Percentiles rank a stretch among this genome's conserved stretches.
phyloP scores from a whole-genome alignment of 495 filamentous ascomycete species.

The Daldinia bambusicola region DNA sequence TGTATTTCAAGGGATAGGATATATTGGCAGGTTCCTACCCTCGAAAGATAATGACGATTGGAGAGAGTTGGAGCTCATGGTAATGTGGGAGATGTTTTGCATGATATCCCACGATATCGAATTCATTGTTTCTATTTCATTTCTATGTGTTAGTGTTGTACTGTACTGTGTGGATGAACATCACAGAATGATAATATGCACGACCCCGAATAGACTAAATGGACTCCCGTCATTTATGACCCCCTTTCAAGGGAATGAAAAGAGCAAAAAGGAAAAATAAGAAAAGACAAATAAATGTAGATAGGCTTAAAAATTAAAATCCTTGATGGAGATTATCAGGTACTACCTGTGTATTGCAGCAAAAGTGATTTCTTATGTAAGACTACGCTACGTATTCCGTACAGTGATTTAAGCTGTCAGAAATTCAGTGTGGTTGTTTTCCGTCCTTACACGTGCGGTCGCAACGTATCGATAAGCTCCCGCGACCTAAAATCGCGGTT shows the following conservation, averaged over 20 bases:
- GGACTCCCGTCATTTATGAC: conserved; percentile 5
- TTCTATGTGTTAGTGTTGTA: conserved; percentile 23
- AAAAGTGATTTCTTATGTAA: too few species aligned
- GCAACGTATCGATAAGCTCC: conserved; percentile 43
- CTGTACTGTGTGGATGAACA: conserved; percentile 25
- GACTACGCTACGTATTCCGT: too few species aligned
- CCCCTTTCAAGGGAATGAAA: neutral
- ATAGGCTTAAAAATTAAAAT: neutral
- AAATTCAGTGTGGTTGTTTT: too few species aligned
- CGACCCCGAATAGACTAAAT: conserved; percentile 5
- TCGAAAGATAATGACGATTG: conserved; percentile 29
- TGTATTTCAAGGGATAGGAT: conserved; percentile 31
- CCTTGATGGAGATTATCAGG: neutral
- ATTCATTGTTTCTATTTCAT: conserved; percentile 24
- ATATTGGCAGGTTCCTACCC: conserved; percentile 18
- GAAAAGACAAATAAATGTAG: neutral
- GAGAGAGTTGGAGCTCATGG: conserved; percentile 19
- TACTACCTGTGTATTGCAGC: too few species aligned
- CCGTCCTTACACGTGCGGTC: conserved; percentile 36
- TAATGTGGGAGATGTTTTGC: conserved; percentile 28
- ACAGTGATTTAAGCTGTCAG: too few species aligned
- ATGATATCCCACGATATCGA: conserved; percentile 41
- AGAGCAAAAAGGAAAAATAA: too few species aligned
- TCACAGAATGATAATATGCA: conserved; percentile 37
- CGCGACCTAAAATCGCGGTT: conserved; percentile 37